Percentiles rank a stretch among this genome's conserved stretches.
phyloP scores from a whole-genome alignment of 306 rosid genomes.

The Canavalia ensiformis region DNA sequence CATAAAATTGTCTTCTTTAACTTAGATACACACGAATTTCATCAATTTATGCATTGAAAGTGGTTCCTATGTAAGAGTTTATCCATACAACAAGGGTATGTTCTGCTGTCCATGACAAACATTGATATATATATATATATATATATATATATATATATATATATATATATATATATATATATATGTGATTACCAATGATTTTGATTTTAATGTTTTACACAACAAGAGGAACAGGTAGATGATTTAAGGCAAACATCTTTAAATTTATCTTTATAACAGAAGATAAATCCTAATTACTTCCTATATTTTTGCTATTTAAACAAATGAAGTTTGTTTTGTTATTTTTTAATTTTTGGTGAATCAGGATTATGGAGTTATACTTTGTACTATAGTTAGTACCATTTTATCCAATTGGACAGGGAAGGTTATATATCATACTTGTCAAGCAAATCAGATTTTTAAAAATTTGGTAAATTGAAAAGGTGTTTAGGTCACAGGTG shows the following conservation, averaged over 20 bases:
- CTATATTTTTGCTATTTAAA: not conserved
- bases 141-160: too few species aligned
- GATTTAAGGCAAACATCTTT: not conserved
- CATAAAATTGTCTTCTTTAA: not conserved
- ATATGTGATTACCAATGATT: too few species aligned
- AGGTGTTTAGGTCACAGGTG: not conserved
- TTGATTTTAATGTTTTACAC: not conserved
- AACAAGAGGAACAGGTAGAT: not conserved
- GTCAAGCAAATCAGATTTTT: not conserved
- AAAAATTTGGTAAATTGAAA: not conserved
- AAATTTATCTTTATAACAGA: not conserved
- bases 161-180: too few species aligned
- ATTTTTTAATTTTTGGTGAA: not conserved
- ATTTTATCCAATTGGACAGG: not conserved
- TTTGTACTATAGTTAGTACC: not conserved
- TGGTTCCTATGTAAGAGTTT: not conserved
- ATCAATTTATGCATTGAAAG: not conserved
- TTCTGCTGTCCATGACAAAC: not conserved
- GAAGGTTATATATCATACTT: not conserved
- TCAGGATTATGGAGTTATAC: not conserved
- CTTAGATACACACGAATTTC: not conserved
- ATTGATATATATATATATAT: not conserved
- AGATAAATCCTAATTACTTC: not conserved
- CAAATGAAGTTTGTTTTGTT: conserved; percentile 1
- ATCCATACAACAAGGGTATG: not conserved